These are phyloP conservation scores for Penicillium glabrum DNA, from an alignment of 2,329 filamentous ascomycete species.

Conservation along the genomic window DNA sequence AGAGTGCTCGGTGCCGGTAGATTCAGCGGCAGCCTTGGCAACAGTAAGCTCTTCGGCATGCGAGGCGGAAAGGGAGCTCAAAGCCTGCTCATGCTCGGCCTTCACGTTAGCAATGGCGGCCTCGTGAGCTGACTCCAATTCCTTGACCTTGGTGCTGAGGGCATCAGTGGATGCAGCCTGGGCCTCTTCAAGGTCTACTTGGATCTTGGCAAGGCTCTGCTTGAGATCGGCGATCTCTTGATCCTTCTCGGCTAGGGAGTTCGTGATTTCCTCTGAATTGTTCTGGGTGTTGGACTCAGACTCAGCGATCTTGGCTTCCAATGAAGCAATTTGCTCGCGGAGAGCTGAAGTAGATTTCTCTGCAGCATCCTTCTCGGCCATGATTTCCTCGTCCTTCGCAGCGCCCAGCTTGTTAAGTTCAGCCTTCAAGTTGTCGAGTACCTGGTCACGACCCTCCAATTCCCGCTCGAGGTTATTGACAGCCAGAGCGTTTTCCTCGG, in stretches of 20 bases:
- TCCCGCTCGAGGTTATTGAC: constrained; percentile 34
- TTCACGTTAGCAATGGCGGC: constrained; percentile 30
- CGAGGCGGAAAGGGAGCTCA: constrained; percentile 26
- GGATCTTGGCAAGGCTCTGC: constrained; percentile 32
- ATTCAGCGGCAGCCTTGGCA: constrained; percentile 33
- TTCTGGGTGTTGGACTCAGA: constrained; percentile 29
- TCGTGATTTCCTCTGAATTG: constrained; percentile 23
- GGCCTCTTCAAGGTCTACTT: constrained; percentile 33
- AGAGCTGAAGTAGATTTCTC: constrained; percentile 29
- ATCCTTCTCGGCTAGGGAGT: constrained; percentile 37
- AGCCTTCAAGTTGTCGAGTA: constrained; percentile 39
- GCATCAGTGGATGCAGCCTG: constrained; percentile 21
- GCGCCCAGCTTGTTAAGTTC: constrained; percentile 38
- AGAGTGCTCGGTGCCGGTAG: constrained; percentile 28
- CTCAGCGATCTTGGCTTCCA: constrained; percentile 37
- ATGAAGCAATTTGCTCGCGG: constrained; percentile 35
- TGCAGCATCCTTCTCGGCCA: constrained; percentile 34
- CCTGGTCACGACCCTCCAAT: constrained; percentile 36
- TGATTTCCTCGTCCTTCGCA: constrained; percentile 37
- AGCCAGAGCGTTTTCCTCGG: constrained; percentile 33
- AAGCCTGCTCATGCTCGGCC: constrained; percentile 27
- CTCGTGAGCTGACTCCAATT: constrained; percentile 30
- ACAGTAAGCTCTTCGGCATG: constrained; percentile 36
- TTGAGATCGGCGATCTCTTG: constrained; percentile 36
- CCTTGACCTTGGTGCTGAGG: constrained; percentile 25